phyloP scores from a whole-genome alignment of 495 filamentous ascomycete species.

The Aspergillus bridgeri region DNA sequence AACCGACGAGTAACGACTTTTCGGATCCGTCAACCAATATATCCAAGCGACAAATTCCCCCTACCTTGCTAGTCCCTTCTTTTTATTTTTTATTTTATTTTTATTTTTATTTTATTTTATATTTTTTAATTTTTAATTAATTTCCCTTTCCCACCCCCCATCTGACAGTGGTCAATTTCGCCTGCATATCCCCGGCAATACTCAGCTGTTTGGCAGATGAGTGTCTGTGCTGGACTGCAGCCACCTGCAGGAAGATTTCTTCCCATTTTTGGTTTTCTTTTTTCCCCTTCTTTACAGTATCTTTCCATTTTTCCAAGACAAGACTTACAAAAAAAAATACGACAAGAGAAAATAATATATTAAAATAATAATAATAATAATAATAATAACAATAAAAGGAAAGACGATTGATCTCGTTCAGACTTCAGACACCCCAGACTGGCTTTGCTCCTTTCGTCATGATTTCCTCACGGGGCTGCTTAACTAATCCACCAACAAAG shows the following conservation, averaged over 20 bases:
- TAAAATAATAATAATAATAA: too few relatives aligned
- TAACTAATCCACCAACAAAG: slow-evolving; percentile 7
- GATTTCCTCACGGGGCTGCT: slow-evolving; percentile 7
- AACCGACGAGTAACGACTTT: slow-evolving; percentile 4
- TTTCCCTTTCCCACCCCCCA: slow-evolving; percentile 6
- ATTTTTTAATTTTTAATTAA: too few relatives aligned
- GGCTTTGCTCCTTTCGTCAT: slow-evolving; percentile 40
- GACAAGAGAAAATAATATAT: too few relatives aligned
- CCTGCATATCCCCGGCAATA: slow-evolving; percentile 24
- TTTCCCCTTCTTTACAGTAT: slow-evolving; percentile 1
- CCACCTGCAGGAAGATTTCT: slow-evolving; percentile 7
- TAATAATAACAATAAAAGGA: background rate
- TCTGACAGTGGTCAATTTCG: slow-evolving; percentile 10
- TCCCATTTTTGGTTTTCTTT: slow-evolving; percentile 7
- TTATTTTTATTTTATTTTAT: background rate
- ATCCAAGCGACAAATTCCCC: slow-evolving; percentile 2
- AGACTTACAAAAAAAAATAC: too few relatives aligned
- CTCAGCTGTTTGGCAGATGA: slow-evolving; percentile 12
- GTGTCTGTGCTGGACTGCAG: slow-evolving; percentile 16
- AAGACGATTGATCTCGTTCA: too few relatives aligned
- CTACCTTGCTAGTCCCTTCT: slow-evolving; percentile 3
- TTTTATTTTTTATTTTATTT: background rate
- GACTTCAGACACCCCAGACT: too few relatives aligned
- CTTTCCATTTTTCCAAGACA: too few relatives aligned
- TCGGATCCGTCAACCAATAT: slow-evolving; percentile 11